Conservation (phyloP, 306 rosid species). For the Rubus parviflorus region DNA sequence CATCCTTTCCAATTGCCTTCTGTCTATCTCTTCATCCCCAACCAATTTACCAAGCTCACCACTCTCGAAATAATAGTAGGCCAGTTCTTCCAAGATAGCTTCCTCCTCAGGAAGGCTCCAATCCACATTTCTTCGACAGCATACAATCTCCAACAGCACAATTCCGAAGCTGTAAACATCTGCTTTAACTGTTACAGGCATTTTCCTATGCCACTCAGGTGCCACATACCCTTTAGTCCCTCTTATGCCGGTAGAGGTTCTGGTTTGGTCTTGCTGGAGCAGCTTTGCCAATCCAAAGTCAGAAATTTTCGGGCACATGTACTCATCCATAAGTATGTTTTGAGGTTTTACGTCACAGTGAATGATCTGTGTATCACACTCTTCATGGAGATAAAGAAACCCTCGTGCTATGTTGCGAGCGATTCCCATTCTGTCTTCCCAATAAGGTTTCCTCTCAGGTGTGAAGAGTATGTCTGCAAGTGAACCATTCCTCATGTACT, state of each 20-base stretch:
- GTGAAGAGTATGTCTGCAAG: conserved; percentile 34
- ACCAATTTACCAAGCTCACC: conserved; percentile 17
- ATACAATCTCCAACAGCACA: conserved; percentile 29
- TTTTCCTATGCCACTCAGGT: conserved; percentile 31
- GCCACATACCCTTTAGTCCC: conserved; percentile 38
- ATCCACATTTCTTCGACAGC: conserved; percentile 19
- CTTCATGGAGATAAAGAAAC: conserved; percentile 34
- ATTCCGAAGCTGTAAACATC: conserved; percentile 39
- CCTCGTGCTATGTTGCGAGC: conserved; percentile 30
- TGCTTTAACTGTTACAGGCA: conserved; percentile 23
- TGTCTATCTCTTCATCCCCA: conserved; percentile 10
- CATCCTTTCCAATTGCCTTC: conserved; percentile 19
- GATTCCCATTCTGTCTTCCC: conserved; percentile 26
- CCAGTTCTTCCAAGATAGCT: conserved; percentile 29
- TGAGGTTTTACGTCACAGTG: conserved; percentile 41
- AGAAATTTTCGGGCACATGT: conserved; percentile 15
- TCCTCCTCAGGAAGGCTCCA: conserved; percentile 17
- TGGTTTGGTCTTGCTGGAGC: conserved; percentile 28
- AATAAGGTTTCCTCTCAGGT: background rate
- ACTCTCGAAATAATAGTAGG: background rate
- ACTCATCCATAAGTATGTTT: conserved; percentile 33
- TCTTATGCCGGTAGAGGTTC: conserved; percentile 31
- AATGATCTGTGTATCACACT: conserved; percentile 29
- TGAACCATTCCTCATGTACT: conserved; percentile 32
- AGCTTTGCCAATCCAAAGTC: conserved; percentile 37